A percentile compares a stretch with the other conserved stretches of the same genome.
These are phyloP conservation scores for Ormosia semicastrata DNA, from an alignment of 306 rosid genomes.

Conservation along the genomic window DNA sequence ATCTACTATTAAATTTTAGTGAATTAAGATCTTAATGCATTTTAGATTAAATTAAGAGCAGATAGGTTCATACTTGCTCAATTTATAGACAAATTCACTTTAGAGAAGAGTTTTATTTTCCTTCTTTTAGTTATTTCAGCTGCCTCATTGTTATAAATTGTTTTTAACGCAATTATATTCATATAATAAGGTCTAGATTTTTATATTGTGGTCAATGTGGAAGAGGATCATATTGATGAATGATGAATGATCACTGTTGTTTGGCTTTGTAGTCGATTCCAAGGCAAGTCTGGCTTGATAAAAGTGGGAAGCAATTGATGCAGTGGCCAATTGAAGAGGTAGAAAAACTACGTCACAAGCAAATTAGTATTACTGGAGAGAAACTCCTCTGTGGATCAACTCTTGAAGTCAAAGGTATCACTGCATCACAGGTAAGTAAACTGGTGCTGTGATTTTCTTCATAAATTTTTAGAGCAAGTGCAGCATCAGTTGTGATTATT, in stretches of 20 bases:
- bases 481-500: neutral
- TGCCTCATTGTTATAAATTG: neutral
- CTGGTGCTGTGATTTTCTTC: neutral
- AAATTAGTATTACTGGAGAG: slow-evolving; percentile 28
- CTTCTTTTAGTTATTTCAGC: neutral
- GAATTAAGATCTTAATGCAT: too few relatives aligned
- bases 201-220: neutral
- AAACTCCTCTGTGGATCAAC: slow-evolving; percentile 36
- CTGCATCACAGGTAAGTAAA: slow-evolving; percentile 61
- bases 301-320: slow-evolving; percentile 48
- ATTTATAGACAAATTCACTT: too few relatives aligned
- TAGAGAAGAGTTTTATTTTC: too few relatives aligned
- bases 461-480: neutral
- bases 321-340: slow-evolving; percentile 70
- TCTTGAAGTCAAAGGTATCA: slow-evolving; percentile 51
- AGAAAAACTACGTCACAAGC: slow-evolving; percentile 37
- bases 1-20: too few relatives aligned
- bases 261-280: slow-evolving; percentile 44
- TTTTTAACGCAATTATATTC: neutral
- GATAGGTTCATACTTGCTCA: too few relatives aligned
- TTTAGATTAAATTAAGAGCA: too few relatives aligned
- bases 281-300: slow-evolving; percentile 53
- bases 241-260: neutral
- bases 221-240: neutral
- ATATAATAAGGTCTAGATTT: neutral